A percentile compares a stretch with the other conserved stretches of the same genome.
Conservation (phyloP, 192 early-diverging fungal genomes). For the Phlyctochytrium arcticum region DNA sequence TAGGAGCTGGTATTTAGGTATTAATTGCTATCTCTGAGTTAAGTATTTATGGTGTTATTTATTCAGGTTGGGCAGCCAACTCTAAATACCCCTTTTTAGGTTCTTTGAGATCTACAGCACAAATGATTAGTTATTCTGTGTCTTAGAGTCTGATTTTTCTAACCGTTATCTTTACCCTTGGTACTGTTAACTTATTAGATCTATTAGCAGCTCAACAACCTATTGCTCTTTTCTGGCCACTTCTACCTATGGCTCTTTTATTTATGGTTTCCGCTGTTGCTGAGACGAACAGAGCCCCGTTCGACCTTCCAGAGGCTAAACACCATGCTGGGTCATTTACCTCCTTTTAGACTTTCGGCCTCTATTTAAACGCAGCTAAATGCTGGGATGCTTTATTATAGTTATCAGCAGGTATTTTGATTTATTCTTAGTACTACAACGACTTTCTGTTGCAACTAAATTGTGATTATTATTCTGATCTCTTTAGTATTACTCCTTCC, state of each 20-base stretch:
- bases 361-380: too few relatives aligned
- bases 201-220: constrained; percentile 46
- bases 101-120: constrained; percentile 24
- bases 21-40: constrained; percentile 36
- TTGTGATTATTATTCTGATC: too few relatives aligned
- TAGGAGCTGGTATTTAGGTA: constrained; percentile 56
- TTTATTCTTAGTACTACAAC: too few relatives aligned
- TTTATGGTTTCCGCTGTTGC: constrained; percentile 46
- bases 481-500: too few relatives aligned
- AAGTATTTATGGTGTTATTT: constrained; percentile 40
- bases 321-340: too few relatives aligned
- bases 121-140: constrained; percentile 50
- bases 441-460: too few relatives aligned
- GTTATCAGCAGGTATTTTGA: too few relatives aligned
- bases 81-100: constrained; percentile 50
- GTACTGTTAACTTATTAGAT: constrained; percentile 48
- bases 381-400: too few relatives aligned
- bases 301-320: constrained; percentile 53
- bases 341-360: too few relatives aligned
- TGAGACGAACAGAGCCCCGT: constrained; percentile 45
- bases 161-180: constrained; percentile 46
- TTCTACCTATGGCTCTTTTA: constrained; percentile 44
- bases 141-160: constrained; percentile 37
- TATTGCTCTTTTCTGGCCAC: constrained; percentile 42
- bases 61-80: constrained; percentile 35